phyloP scores from a whole-genome alignment of 306 rosid genomes.

The Casuarina glauca region DNA sequence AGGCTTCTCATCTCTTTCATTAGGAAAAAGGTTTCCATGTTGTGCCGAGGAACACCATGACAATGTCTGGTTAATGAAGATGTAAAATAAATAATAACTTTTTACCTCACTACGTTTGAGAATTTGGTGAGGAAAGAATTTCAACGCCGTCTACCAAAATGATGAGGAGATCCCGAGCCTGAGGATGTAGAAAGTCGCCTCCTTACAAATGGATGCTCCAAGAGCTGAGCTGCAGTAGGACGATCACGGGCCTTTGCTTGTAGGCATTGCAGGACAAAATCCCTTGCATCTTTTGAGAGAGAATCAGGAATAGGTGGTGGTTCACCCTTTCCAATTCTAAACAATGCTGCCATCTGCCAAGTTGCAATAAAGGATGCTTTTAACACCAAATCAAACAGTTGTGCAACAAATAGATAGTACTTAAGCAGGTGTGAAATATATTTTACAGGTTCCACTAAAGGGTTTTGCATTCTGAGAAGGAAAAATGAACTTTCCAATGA shows the following conservation, averaged over 20 bases:
- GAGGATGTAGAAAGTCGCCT: conserved; percentile 54
- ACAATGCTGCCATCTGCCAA: conserved; percentile 80
- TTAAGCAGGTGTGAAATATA: neutral
- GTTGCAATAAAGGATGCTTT: conserved; percentile 27
- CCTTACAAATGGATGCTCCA: conserved; percentile 71
- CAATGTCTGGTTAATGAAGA: conserved; percentile 6
- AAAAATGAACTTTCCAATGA: neutral
- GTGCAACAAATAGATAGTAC: conserved; percentile 8
- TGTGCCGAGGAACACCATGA: neutral
- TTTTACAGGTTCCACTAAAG: neutral
- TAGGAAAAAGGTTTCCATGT: neutral
- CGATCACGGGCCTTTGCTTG: conserved; percentile 66
- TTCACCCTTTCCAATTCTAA: conserved; percentile 77
- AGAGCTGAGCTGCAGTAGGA: conserved; percentile 68
- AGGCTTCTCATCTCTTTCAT: neutral
- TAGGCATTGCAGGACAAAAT: conserved; percentile 75
- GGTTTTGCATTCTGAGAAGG: neutral
- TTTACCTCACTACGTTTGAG: conserved; percentile 42
- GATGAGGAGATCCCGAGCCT: conserved; percentile 40
- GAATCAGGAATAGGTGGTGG: conserved; percentile 66
- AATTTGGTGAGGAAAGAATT: conserved; percentile 17
- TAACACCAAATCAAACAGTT: conserved; percentile 20
- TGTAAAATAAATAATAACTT: conserved; percentile 14
- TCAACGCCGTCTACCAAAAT: conserved; percentile 21
- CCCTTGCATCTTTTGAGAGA: conserved; percentile 71